A percentile compares a stretch with the other conserved stretches of the same genome.
Conservation (phyloP, 257 asterid species). For the Gynochthodes officinalis region DNA sequence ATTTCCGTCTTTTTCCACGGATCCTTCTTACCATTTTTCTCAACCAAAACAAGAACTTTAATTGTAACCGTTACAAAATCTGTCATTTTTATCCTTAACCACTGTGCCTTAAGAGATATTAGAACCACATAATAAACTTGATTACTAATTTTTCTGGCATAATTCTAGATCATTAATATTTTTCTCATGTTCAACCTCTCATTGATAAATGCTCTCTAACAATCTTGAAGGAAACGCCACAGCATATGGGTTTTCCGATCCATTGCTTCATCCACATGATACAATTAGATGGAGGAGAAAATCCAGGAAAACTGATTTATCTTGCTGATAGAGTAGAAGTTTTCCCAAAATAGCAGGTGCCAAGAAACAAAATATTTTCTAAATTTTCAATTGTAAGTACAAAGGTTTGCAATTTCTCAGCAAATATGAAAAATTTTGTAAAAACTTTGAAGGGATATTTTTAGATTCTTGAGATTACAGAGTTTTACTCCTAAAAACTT, state of each 20-base stretch:
- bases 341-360: conserved; percentile 73
- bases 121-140: too few species aligned
- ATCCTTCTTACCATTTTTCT: background rate
- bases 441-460: background rate
- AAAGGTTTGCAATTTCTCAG: background rate
- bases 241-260: conserved; percentile 23
- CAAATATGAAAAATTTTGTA: background rate
- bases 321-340: conserved; percentile 71
- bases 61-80: background rate
- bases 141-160: background rate
- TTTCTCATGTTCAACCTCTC: conserved; percentile 1
- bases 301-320: conserved; percentile 71
- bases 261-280: conserved; percentile 61
- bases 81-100: background rate
- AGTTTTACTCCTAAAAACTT: background rate
- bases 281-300: conserved; percentile 42
- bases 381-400: background rate
- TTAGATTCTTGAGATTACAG: conserved; percentile 4
- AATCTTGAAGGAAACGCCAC: conserved; percentile 42
- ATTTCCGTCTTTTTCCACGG: background rate
- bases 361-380: background rate
- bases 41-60: background rate
- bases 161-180: background rate
- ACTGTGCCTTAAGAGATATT: background rate
- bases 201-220: conserved; percentile 1